Conservation (phyloP, 2,329 filamentous ascomycete species). For the Drechslerella stenobrocha region DNA sequence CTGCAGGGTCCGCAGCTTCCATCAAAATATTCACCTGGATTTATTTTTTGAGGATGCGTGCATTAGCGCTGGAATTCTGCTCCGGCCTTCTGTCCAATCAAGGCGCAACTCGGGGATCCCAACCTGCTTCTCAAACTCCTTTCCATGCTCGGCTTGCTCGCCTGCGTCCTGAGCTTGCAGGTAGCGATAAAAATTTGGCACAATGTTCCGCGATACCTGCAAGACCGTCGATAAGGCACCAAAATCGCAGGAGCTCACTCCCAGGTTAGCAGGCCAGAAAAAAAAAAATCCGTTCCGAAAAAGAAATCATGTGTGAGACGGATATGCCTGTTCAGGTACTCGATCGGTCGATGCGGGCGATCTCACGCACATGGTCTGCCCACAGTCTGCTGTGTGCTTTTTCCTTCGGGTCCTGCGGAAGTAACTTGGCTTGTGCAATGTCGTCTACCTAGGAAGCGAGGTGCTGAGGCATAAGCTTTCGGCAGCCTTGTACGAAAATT, state of each 20-base stretch:
- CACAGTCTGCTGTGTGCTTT: conserved; percentile 77
- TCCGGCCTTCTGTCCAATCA: conserved; percentile 30
- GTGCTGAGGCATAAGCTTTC: neutral
- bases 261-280: conserved; percentile 11
- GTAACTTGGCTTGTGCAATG: conserved; percentile 62
- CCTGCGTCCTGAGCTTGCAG: conserved; percentile 67
- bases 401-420: conserved; percentile 71
- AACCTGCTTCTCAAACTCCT: conserved; percentile 69
- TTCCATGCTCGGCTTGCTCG: conserved; percentile 64
- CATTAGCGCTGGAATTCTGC: conserved; percentile 37
- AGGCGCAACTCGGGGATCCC: conserved; percentile 54
- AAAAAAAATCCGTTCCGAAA: neutral
- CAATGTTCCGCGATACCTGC: conserved; percentile 73
- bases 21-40: conserved; percentile 54
- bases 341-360: conserved; percentile 2
- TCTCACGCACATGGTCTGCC: conserved; percentile 69
- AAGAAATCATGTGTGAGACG: no score
- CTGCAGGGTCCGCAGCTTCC: conserved; percentile 54
- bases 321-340: neutral
- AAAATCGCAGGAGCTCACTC: conserved; percentile 10
- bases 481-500: neutral
- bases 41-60: conserved; percentile 15
- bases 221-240: conserved; percentile 9
- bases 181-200: conserved; percentile 75
- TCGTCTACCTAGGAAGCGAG: conserved; percentile 69